These are phyloP conservation scores for Nicotiana tabacum DNA, from an alignment of 257 asterid species.

Conservation along the genomic window DNA sequence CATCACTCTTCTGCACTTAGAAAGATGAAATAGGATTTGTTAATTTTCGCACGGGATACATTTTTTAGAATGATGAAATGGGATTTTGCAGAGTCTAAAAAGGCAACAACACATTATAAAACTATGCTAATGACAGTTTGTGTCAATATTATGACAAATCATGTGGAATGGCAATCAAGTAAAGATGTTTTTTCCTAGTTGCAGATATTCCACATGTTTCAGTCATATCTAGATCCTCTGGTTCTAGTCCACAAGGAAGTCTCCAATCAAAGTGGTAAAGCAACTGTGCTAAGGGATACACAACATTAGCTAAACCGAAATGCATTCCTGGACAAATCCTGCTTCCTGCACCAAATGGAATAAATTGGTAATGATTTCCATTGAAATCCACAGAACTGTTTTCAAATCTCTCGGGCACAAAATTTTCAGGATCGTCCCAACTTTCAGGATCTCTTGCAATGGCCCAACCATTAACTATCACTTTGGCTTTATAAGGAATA, in stretches of 20 bases:
- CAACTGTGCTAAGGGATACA: constrained; percentile 7
- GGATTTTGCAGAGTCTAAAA: not conserved
- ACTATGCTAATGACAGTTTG: not conserved
- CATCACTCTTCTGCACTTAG: not conserved
- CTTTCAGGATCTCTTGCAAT: constrained; percentile 13
- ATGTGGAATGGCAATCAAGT: constrained; percentile 11
- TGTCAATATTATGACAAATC: not conserved
- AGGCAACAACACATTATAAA: not conserved
- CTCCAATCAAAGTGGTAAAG: constrained; percentile 18
- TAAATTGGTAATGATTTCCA: constrained; percentile 3
- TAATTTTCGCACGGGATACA: not conserved
- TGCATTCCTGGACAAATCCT: constrained; percentile 14
- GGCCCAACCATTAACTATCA: constrained; percentile 18
- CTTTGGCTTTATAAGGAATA: constrained; percentile 4
- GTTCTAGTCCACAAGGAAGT: not conserved
- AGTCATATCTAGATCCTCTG: not conserved
- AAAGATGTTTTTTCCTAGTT: not conserved
- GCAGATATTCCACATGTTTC: not conserved
- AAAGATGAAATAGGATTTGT: not conserved
- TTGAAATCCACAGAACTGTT: constrained; percentile 2
- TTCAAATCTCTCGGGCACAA: constrained; percentile 20
- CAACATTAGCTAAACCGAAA: not conserved
- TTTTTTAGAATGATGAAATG: not conserved
- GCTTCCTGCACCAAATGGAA: constrained; percentile 23
- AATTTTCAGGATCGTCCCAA: constrained; percentile 17